Base-by-base conservation (phyloP, 2,329 filamentous ascomycete species). In the Cercospora canescens region DNA sequence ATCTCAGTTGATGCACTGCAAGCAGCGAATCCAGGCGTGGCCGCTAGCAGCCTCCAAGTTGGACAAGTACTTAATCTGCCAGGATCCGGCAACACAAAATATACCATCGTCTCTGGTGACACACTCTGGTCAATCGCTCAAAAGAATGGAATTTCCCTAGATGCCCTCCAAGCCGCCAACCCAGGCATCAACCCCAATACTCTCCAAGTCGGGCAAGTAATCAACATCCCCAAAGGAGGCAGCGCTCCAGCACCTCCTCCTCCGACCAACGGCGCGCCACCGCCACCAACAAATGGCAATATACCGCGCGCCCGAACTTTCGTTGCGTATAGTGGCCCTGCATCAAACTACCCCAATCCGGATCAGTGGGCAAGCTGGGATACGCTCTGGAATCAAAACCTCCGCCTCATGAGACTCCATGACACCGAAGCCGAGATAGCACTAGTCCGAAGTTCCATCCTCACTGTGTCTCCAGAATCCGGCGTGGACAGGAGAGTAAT, bases 1-100 rank as follows among this genome's bases (percentile, higher is more conserved):
- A 45, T 60, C 16, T 60, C 63, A 2, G 21, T 61, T 26, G 24
- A 55, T 5, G 63, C 63, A 5, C 59, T 65, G 12, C 24, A 65
- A 54, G 39, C 50, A 48, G 63, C 59, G 6, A 62, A 65, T 8
- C 59, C 63, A 26, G 63, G 63, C 6, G 41, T 62, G 1, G 18
- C 50, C 21, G 50, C 58, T 7, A 18, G 14, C 2, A 52, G 30
- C 18, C 59, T 65, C 18, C 58, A 58, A 35, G 60, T 65, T 30
- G 63, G 63, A n/a, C 63, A 65, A 55, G 39, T 57, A 3, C 28
- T 65, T 18, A 65, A 65, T 6, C 39, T 60, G n/a, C 63, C 63
- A 2, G 57, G 48, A 16, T 34, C 28, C 6, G 48, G 18, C 6
- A 30, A 12, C 14, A 60, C 35, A 7, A 61, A 58, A 39, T 65